Percentiles rank a stretch among this genome's conserved stretches.
These are phyloP conservation scores for Thecaphora thlaspeos DNA, from an alignment of 1,284 basidiomycete genomes.

Conservation along the genomic window DNA sequence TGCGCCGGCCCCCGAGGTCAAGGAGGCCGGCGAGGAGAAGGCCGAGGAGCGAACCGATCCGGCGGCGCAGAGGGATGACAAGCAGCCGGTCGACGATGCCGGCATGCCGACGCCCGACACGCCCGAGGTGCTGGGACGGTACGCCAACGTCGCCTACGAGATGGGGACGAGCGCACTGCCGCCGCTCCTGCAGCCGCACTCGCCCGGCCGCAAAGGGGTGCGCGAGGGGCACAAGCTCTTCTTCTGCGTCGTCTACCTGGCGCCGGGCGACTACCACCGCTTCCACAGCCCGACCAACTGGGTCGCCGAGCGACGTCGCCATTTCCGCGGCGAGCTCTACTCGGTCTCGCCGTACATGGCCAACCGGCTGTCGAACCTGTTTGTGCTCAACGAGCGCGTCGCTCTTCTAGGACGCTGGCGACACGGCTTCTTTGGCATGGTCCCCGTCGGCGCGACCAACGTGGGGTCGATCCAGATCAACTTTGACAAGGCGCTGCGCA, in stretches of 20 bases:
- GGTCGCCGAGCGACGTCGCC: conserved; percentile 92
- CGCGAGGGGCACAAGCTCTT: conserved; percentile 74
- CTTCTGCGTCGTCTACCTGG: conserved; percentile 94
- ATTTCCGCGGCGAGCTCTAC: conserved; percentile 96
- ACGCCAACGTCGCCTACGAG: conserved; percentile 55
- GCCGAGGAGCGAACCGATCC: conserved; percentile 52
- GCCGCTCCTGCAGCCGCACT: conserved; percentile 44
- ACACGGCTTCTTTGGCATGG: conserved; percentile 94
- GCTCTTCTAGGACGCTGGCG: conserved; percentile 94
- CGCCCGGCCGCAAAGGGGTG: conserved; percentile 35
- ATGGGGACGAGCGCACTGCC: conserved; percentile 53
- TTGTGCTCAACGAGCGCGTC: conserved; percentile 95
- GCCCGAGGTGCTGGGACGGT: conserved; percentile 52
- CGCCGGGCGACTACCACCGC: conserved; percentile 96
- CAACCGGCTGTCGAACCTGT: conserved; percentile 83
- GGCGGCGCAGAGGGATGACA: conserved; percentile 38
- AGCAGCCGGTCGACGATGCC: conserved; percentile 49
- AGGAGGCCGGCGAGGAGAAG: conserved; percentile 24
- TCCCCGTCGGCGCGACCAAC: conserved; percentile 96
- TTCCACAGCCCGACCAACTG: conserved; percentile 94
- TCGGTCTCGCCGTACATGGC: conserved; percentile 96
- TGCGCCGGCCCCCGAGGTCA: conserved; percentile 13
- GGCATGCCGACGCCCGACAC: conserved; percentile 54
- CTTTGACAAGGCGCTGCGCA: conserved; percentile 76
- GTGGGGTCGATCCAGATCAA: conserved; percentile 95